These are phyloP conservation scores for Antrodiella citrinella DNA, from an alignment of 768 basidiomycete species.

Conservation along the genomic window DNA sequence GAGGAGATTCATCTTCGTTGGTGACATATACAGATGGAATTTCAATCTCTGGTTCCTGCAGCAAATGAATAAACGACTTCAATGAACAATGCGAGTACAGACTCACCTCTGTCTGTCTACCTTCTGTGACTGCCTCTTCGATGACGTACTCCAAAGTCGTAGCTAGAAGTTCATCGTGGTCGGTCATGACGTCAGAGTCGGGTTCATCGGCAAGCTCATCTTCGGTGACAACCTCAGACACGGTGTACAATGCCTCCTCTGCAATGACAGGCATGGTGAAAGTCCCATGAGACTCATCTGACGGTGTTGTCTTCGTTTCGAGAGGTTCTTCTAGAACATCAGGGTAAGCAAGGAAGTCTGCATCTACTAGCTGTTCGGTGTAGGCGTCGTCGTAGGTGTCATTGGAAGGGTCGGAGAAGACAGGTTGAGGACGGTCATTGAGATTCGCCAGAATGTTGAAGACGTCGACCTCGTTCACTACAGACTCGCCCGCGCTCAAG, in stretches of 20 bases:
- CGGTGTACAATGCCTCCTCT: constrained; percentile 1
- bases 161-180: constrained; percentile 4
- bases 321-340: background rate
- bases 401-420: background rate
- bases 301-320: background rate
- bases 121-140: background rate
- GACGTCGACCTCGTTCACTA: background rate
- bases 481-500: background rate
- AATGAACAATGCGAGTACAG: background rate
- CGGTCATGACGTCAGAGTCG: constrained; percentile 20
- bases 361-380: background rate
- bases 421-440: background rate
- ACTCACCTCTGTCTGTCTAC: background rate
- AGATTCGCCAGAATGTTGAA: background rate
- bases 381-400: no score
- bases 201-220: constrained; percentile 2
- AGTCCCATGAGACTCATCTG: background rate
- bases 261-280: background rate
- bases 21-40: background rate
- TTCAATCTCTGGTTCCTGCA: background rate
- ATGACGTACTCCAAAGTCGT: background rate
- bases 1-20: background rate
- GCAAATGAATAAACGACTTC: no score
- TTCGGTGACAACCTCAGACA: background rate
- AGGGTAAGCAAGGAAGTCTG: background rate